Evolutionary conservation across 164 flowering plant species (phyloP).

Genomic region (Aristolochia contorta): DNA sequence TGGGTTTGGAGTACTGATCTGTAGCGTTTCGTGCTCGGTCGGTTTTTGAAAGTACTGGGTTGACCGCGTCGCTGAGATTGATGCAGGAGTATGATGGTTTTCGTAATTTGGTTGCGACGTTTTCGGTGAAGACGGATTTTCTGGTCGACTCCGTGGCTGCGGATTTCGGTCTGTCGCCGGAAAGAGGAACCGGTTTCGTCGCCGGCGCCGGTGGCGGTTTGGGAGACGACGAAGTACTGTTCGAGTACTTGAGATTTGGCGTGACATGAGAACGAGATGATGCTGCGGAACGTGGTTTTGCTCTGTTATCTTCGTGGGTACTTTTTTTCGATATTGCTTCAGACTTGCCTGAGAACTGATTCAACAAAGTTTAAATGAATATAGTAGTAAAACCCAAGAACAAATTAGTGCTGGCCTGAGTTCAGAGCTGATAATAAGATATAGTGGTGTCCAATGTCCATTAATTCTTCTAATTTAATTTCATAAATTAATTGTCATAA

Average conservation of each 20-base stretch:
- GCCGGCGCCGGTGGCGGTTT: background rate
- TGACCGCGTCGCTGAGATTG: too few species aligned
- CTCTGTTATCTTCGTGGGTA: slow-evolving; percentile 1
- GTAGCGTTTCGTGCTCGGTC: background rate
- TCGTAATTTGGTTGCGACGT: background rate
- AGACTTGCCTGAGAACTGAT: slow-evolving; percentile 24
- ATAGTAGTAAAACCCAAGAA: too few species aligned
- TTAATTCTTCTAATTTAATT: too few species aligned
- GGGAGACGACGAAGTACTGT: background rate
- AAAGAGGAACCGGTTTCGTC: too few species aligned
- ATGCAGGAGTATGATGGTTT: too few species aligned
- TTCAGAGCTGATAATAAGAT: too few species aligned
- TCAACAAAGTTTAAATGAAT: background rate
- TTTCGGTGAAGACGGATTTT: too few species aligned
- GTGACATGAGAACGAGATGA: slow-evolving; percentile 22
- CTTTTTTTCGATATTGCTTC: slow-evolving; percentile 13
- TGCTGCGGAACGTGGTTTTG: slow-evolving; percentile 18
- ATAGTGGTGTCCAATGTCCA: too few species aligned
- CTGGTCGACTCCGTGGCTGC: background rate
- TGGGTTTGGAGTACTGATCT: slow-evolving; percentile 15
- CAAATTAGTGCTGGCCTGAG: too few species aligned
- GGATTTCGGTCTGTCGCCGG: background rate
- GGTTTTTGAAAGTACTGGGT: too few species aligned
- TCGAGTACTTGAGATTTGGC: slow-evolving; percentile 20
- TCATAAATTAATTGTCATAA: too few species aligned